Evolutionary conservation across 106 monocot genomes (phyloP), one percentile per base, ranked within the genome.

Genomic region (Phalaenopsis aphrodite): DNA sequence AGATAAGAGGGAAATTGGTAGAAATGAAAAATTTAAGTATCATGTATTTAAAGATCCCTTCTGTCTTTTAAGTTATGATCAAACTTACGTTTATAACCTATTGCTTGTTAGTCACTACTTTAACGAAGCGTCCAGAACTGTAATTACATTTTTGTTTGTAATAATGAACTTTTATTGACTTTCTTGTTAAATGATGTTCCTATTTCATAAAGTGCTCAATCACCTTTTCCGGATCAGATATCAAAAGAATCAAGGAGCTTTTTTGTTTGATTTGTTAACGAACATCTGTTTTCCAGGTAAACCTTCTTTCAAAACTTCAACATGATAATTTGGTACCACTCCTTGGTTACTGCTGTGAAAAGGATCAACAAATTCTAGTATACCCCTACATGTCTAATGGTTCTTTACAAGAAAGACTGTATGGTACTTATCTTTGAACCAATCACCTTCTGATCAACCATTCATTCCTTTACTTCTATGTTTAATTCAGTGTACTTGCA

Each of bases 331-430:
- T 90, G 77, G 90, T 90, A 38, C 87, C 90, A 24, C 90, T 90
- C 68, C 84, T 90, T 82, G 90, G 90, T 4, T 88, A 90, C 82
- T 90, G 90, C 84, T 88, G 84, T 71, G 87, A 90, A 82, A 86
- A 87, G 38, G 90, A 90, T 80, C 90, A 90, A 69, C 87, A 90
- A 80, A 90, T 90, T 82, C 80, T 90, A 14, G 85, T 90, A 37
- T 90, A 90, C 41, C 90, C 87, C 36, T 90, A 87, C 75, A 90
- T 90, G 90, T 90, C 90, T 12, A 90, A 90, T 84, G 90, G 90
- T 38, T 90, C 90, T 4, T 65, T 90, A 61, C 90, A 87, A 82
- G 90, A 90, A 65, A 87, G 90, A 23, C 87, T 90, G 42, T 87
- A 90, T 82, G 87, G 90, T 88, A 85, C 4, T 76, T 24, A 76